A percentile compares a stretch with the other conserved stretches of the same genome.
phyloP scores from a whole-genome alignment of 768 basidiomycete species.

The Tricholoma matsutake region DNA sequence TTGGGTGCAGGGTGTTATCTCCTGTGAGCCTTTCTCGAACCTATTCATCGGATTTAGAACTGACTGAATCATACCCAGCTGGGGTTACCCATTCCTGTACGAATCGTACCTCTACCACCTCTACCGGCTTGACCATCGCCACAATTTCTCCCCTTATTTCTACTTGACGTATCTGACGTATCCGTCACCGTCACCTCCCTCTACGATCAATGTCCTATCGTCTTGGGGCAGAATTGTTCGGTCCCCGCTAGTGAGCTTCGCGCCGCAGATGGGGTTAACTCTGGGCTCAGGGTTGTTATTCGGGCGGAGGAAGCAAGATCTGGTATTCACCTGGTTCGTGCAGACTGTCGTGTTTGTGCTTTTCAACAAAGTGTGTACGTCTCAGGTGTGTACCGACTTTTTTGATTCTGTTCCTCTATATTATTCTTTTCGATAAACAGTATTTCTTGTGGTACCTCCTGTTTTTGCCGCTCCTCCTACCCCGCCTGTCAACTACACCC shows the following conservation, averaged over 20 bases:
- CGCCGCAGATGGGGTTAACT: constrained; percentile 77
- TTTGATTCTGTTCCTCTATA: neutral
- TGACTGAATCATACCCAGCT: constrained; percentile 46
- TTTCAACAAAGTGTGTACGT: constrained; percentile 99
- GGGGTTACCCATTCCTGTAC: constrained; percentile 90
- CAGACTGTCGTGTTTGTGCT: constrained; percentile 91
- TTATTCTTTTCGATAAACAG: constrained; percentile 34
- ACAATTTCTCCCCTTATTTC: constrained; percentile 98
- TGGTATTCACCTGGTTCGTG: constrained; percentile 86
- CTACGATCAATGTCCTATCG: constrained; percentile 19
- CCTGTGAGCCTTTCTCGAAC: constrained; percentile 50
- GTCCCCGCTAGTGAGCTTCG: constrained; percentile 79
- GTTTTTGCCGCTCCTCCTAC: constrained; percentile 79
- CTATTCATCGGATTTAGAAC: constrained; percentile 1
- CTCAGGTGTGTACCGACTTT: constrained; percentile 55
- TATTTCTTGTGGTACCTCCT: constrained; percentile 98
- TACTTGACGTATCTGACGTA: constrained; percentile 91
- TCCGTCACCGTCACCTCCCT: constrained; percentile 34
- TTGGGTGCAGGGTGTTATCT: constrained; percentile 68
- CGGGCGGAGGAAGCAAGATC: constrained; percentile 51
- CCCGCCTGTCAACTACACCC: constrained; percentile 54
- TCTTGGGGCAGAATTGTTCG: constrained; percentile 46
- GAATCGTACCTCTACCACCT: constrained; percentile 94
- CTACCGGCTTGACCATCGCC: constrained; percentile 89
- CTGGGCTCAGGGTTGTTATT: constrained; percentile 73